phyloP scores from a whole-genome alignment of 2,329 filamentous ascomycete species.

The Ophiostoma sp. region DNA sequence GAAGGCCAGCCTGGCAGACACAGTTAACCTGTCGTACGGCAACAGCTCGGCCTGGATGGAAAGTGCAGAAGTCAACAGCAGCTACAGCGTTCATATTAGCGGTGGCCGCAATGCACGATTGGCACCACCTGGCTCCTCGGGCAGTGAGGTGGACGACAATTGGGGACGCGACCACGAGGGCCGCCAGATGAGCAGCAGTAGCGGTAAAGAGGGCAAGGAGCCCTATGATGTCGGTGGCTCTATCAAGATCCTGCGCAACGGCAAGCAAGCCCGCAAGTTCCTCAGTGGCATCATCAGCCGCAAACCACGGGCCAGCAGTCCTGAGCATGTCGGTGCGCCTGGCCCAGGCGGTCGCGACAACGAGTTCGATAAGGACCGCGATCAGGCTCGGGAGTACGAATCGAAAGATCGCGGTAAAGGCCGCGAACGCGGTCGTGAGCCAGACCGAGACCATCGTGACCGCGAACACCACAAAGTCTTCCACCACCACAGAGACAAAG shows the following conservation, averaged over 20 bases:
- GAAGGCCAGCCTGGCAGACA: slow-evolving; percentile 43
- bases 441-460: slow-evolving; percentile 26
- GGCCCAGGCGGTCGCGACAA: neutral
- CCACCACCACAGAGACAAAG: slow-evolving; percentile 1
- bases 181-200: slow-evolving; percentile 32
- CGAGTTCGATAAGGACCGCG: slow-evolving; percentile 20
- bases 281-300: slow-evolving; percentile 45
- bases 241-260: slow-evolving; percentile 41
- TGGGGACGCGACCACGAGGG: slow-evolving; percentile 33
- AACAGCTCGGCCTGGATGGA: slow-evolving; percentile 31
- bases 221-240: slow-evolving; percentile 39
- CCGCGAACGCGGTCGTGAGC: slow-evolving; percentile 14
- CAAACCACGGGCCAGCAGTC: slow-evolving; percentile 35
- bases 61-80: slow-evolving; percentile 19
- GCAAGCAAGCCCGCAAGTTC: slow-evolving; percentile 45
- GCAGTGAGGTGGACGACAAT: slow-evolving; percentile 47
- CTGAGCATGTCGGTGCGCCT: slow-evolving; percentile 31
- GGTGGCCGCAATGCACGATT: neutral
- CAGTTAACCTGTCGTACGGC: slow-evolving; percentile 41
- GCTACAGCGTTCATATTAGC: neutral
- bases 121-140: slow-evolving; percentile 51
- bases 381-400: slow-evolving; percentile 23
- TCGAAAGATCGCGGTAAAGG: slow-evolving; percentile 30
- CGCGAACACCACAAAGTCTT: slow-evolving; percentile 23
- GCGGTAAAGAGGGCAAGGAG: slow-evolving; percentile 28